A percentile compares a stretch with the other conserved stretches of the same genome.
Evolutionary conservation across 208 protist species (phyloP).

Genomic region (Phytomonas sp.): DNA sequence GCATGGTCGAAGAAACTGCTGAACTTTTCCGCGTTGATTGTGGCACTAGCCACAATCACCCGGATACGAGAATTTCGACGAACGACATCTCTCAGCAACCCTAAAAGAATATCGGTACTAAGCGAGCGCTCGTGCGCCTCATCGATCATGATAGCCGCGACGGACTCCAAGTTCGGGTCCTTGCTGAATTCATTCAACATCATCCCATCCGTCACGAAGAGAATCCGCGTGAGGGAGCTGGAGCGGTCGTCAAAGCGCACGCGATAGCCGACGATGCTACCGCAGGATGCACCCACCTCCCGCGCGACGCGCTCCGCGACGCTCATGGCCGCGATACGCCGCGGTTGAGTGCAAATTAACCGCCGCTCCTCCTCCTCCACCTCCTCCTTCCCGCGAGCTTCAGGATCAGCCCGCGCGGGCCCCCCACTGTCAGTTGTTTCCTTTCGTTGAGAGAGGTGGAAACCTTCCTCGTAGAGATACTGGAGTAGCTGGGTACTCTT

Average conservation of each 20-base stretch:
- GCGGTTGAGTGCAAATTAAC: constrained; percentile 97
- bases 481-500: constrained; percentile 91
- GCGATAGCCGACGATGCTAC: constrained; percentile 93
- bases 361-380: constrained; percentile 37
- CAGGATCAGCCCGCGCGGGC: neutral
- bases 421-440: neutral
- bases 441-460: constrained; percentile 26
- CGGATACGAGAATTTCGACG: constrained; percentile 86
- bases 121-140: constrained; percentile 98
- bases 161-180: constrained; percentile 90
- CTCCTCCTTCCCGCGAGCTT: constrained; percentile 7
- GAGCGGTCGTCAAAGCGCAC: constrained; percentile 97
- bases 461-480: constrained; percentile 80
- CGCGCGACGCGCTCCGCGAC: constrained; percentile 97
- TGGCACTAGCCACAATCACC: constrained; percentile 97
- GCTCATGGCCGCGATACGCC: constrained; percentile 98
- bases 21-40: constrained; percentile 98
- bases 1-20: constrained; percentile 94
- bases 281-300: constrained; percentile 85
- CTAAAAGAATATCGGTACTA: constrained; percentile 90
- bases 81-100: constrained; percentile 77
- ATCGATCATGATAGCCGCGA: constrained; percentile 99
- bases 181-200: constrained; percentile 95
- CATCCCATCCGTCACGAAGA: constrained; percentile 99
- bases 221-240: constrained; percentile 78